phyloP scores from a whole-genome alignment of 2,329 filamentous ascomycete species.

The Leptographium galeiforme region DNA sequence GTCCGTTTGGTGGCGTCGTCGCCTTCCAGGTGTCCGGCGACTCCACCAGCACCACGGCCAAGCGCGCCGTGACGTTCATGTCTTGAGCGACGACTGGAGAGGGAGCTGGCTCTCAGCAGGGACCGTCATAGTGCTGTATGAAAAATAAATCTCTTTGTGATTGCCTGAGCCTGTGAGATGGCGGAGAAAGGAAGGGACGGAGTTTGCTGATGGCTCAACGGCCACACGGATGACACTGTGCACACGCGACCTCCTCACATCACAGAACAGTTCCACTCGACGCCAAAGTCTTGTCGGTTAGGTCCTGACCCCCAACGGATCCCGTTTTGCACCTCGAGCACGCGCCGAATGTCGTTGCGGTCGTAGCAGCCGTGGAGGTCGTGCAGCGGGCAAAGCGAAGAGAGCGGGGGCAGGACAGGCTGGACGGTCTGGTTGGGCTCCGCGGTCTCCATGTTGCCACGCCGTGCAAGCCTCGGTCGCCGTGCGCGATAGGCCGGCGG shows the following conservation, averaged over 20 bases:
- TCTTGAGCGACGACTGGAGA: not conserved
- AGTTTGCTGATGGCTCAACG: not conserved
- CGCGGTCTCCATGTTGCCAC: not conserved
- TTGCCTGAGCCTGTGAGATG: conserved; percentile 1
- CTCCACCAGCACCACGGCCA: not conserved
- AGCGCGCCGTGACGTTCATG: not conserved
- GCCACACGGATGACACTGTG: not conserved
- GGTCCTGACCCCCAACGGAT: conserved; percentile 35
- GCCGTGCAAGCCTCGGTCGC: not conserved
- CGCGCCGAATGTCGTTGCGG: conserved; percentile 31
- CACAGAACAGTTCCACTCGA: conserved; percentile 22
- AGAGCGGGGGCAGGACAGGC: conserved; percentile 14
- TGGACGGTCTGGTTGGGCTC: not conserved
- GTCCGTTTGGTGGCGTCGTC: conserved; percentile 27
- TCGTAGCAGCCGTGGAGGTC: conserved; percentile 29
- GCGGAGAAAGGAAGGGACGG: not conserved
- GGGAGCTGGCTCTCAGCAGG: too few species aligned
- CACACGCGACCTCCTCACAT: conserved; percentile 19
- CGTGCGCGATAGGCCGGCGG: conserved; percentile 18
- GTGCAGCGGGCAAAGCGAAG: conserved; percentile 25
- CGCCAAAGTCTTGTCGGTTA: conserved; percentile 21
- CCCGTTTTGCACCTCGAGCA: conserved; percentile 28
- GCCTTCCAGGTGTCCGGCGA: conserved; percentile 23
- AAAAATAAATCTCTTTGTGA: not conserved
- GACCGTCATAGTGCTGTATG: not conserved